Evolutionary conservation across 306 rosid species (phyloP).

Genomic region (Cucurbita moschata): DNA sequence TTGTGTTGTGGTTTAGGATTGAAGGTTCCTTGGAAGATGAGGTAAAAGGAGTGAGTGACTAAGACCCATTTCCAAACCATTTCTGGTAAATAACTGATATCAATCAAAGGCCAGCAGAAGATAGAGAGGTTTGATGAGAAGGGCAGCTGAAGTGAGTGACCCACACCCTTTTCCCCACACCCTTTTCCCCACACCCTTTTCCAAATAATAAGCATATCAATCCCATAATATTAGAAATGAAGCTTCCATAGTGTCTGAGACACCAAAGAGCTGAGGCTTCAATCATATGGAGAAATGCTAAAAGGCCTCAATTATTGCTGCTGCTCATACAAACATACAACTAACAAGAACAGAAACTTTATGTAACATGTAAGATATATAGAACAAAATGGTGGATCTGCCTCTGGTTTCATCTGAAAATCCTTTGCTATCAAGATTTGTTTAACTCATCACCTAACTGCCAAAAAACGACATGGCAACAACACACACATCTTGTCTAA

Average conservation of each 20-base stretch:
- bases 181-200: background rate
- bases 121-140: background rate
- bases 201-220: background rate
- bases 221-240: background rate
- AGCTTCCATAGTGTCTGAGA: background rate
- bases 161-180: background rate
- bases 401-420: conserved; percentile 2
- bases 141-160: background rate
- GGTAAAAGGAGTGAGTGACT: background rate
- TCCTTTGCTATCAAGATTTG: background rate
- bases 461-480: conserved; percentile 4
- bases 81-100: conserved; percentile 5
- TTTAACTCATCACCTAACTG: background rate
- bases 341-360: background rate
- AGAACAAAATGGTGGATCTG: background rate
- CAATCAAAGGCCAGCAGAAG: background rate
- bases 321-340: background rate
- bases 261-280: background rate
- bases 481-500: background rate
- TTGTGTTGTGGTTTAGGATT: no score
- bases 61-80: background rate
- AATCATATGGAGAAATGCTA: background rate
- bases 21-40: background rate
- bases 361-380: conserved; percentile 8
- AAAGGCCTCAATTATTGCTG: background rate